Conservation (phyloP, 176 grass and related monocot species). For the Oryza rufipogon region DNA sequence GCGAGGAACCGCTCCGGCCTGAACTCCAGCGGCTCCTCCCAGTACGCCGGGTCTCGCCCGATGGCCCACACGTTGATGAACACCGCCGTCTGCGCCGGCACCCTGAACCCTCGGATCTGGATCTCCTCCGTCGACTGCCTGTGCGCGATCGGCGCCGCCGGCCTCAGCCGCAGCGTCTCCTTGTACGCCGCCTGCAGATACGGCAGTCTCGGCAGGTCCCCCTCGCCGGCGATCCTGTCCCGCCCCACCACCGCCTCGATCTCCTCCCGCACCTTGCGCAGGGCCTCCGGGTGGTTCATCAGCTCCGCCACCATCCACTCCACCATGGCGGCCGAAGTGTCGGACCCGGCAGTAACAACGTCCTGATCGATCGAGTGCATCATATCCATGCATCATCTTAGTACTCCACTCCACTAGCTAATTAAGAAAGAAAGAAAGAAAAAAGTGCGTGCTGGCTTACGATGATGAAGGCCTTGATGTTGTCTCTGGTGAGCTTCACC, state of each 20-base stretch:
- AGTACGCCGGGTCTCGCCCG: constrained; percentile 57
- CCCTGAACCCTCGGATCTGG: constrained; percentile 19
- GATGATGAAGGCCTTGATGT: constrained; percentile 81
- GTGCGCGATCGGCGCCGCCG: constrained; percentile 47
- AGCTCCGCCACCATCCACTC: constrained; percentile 86
- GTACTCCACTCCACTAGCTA: no score
- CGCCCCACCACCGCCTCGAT: constrained; percentile 60
- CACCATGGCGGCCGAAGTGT: constrained; percentile 61
- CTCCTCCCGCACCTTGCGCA: constrained; percentile 49
- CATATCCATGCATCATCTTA: neutral
- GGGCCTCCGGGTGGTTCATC: constrained; percentile 54
- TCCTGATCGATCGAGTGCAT: constrained; percentile 35
- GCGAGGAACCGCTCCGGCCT: constrained; percentile 64
- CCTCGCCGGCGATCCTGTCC: constrained; percentile 53
- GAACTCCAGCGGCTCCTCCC: constrained; percentile 64
- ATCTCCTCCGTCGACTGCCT: constrained; percentile 48
- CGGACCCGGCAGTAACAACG: constrained; percentile 50
- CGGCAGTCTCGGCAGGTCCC: constrained; percentile 61
- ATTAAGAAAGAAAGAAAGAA: no score
- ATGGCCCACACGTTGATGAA: constrained; percentile 73
- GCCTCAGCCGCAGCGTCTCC: constrained; percentile 68
- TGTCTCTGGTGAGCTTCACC: constrained; percentile 61
- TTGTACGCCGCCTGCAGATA: constrained; percentile 74
- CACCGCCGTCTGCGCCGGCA: constrained; percentile 52
- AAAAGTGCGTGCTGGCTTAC: constrained; percentile 21